Evolutionary conservation across 2,329 filamentous ascomycete species (phyloP), one percentile per base, ranked within the genome.

Genomic region (Penicillium sp.): DNA sequence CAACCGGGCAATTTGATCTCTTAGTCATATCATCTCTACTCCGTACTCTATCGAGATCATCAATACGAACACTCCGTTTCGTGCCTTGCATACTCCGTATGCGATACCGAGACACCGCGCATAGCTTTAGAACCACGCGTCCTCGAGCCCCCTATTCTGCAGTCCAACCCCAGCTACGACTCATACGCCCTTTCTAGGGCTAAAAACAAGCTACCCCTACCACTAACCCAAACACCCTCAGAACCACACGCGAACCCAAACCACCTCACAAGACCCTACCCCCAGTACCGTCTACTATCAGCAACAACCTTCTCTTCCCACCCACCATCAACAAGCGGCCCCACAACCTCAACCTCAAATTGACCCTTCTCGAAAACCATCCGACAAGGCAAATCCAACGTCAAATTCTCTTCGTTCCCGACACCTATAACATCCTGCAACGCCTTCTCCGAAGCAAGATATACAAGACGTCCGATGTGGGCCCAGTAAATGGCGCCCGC

Each of bases 381-480:
- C 36, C 75, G 72, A 50, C 79, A 81, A 42, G 76, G 75, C 72
- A 80, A 72, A 40, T 76, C 73, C 74, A 83, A 71, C 1, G 79
- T 82, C 57, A 82, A 77, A 54, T 82, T 82, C 66, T 81, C 79
- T 55, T 72, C 67, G 58, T 82, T 82, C 1, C 75, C 76, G 2
- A 67, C 67, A 0, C 79, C 80, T 0, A 77, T 81, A 41, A 82
- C 56, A 34, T 67, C 63, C 14, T 74, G 72, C 57, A 82, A 60
- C 49, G 75, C 72, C 54, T 76, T 74, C 61, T 82, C 81, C 44
- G 75, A 76, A 1, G 78, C 80, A 3, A 77, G 76, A 59, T 81
- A 83, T 4, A 82, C 72, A 34, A 83, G 65, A 3, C 80, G 70
- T 5, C 80, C 81, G 52, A 83, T 82, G 60, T 81, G 77, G 38